These are phyloP conservation scores for Triticum monococcum DNA, from an alignment of 176 grass and related monocot species.

Conservation along the genomic window DNA sequence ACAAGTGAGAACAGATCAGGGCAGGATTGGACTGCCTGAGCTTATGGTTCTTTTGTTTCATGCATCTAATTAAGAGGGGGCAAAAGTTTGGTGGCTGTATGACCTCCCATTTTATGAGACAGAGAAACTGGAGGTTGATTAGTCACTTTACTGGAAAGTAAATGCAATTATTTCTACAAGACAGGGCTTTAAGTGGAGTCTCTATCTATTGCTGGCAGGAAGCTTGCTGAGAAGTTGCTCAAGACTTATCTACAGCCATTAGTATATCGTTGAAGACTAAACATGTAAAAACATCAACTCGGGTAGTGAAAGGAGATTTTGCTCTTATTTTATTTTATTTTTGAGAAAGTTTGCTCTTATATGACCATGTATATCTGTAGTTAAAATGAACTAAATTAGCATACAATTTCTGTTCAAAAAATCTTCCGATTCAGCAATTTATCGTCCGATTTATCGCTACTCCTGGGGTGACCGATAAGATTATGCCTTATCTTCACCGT, in stretches of 20 bases:
- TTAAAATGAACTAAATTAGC: neutral
- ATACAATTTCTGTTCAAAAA: neutral
- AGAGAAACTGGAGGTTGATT: conserved; percentile 11
- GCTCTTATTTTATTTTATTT: neutral
- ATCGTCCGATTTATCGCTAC: too few species aligned
- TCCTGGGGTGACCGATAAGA: too few species aligned
- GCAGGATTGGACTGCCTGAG: neutral
- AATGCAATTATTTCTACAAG: conserved; percentile 1
- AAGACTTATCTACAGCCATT: conserved; percentile 4
- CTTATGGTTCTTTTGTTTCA: conserved; percentile 16
- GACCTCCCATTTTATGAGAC: conserved; percentile 11
- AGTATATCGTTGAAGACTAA: neutral
- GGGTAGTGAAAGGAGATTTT: neutral
- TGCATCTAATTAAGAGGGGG: conserved; percentile 17
- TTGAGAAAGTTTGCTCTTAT: neutral
- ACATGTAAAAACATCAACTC: neutral
- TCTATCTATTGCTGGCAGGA: neutral
- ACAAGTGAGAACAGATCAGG: neutral
- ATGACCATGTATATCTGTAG: neutral
- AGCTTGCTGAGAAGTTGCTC: neutral
- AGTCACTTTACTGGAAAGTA: conserved; percentile 21
- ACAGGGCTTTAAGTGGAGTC: conserved; percentile 14
- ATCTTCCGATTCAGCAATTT: too few species aligned
- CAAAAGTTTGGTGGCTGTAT: conserved; percentile 5
- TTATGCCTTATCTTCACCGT: too few species aligned